Conservation (phyloP, 768 basidiomycete genomes). For the Mycena metata region DNA sequence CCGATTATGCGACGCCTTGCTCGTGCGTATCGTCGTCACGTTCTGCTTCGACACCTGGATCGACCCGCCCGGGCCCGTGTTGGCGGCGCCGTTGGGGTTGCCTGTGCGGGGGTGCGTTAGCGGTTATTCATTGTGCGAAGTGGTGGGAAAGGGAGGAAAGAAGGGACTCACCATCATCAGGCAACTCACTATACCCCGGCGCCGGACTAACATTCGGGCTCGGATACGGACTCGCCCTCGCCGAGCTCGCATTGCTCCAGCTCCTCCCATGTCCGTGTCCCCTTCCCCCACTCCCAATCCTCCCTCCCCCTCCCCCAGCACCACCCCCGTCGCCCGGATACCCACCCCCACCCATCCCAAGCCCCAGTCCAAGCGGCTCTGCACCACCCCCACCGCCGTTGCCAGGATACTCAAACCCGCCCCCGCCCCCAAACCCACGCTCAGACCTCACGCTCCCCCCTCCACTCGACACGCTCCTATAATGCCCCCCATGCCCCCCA, state of each 20-base stretch:
- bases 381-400: conserved; percentile 39
- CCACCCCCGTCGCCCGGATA: no score
- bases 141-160: no score
- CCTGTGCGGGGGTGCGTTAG: no score
- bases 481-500: conserved; percentile 19
- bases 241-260: conserved; percentile 53
- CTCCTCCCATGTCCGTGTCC: no score
- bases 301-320: no score
- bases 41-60: conserved; percentile 72
- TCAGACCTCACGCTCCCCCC: conserved; percentile 29
- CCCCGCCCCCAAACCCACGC: conserved; percentile 1
- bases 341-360: no score
- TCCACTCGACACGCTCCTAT: conserved; percentile 29
- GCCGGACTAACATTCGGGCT: conserved; percentile 77
- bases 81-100: no score
- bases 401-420: conserved; percentile 15
- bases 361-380: no score
- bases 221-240: conserved; percentile 73
- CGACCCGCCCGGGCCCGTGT: no score
- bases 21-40: conserved; percentile 92
- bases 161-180: conserved; percentile 40
- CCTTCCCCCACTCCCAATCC: no score
- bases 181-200: conserved; percentile 65
- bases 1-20: conserved; percentile 85
- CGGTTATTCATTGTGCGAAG: no score